Evolutionary conservation across 2,329 filamentous ascomycete genomes (phyloP).

Genomic region (Calonectria multiphialidica): DNA sequence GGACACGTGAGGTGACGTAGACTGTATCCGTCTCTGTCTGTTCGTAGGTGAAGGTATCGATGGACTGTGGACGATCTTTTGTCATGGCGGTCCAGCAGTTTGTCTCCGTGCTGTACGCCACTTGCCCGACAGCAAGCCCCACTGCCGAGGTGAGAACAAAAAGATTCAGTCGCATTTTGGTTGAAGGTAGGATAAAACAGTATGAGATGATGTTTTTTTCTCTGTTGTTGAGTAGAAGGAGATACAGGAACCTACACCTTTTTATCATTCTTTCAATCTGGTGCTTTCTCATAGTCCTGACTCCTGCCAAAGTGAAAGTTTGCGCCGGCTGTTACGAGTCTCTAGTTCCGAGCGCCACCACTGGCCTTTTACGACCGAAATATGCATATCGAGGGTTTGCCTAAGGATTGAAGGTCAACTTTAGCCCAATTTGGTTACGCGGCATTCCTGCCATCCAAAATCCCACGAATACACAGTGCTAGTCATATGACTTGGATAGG

Average conservation of each 20-base stretch:
- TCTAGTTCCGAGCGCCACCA: not conserved
- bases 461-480: not conserved
- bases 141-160: not conserved
- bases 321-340: not conserved
- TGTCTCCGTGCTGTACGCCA: not conserved
- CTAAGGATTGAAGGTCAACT: too few relatives aligned
- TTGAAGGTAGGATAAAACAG: not conserved
- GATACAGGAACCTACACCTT: too few relatives aligned
- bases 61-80: not conserved
- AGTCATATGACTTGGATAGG: not conserved
- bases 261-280: not conserved
- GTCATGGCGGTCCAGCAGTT: conserved; percentile 2
- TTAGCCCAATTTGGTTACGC: not conserved
- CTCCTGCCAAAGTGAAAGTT: not conserved
- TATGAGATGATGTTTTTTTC: too few relatives aligned
- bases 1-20: not conserved
- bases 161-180: not conserved
- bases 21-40: not conserved
- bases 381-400: not conserved
- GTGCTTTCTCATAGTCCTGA: not conserved
- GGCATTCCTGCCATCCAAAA: too few relatives aligned
- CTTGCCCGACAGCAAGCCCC: not conserved
- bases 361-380: not conserved
- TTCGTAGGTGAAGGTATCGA: not conserved
- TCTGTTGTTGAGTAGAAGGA: too few relatives aligned